Base-by-base conservation (phyloP, 192 early-diverging fungal genomes). In the Umbelopsis isabellina region DNA sequence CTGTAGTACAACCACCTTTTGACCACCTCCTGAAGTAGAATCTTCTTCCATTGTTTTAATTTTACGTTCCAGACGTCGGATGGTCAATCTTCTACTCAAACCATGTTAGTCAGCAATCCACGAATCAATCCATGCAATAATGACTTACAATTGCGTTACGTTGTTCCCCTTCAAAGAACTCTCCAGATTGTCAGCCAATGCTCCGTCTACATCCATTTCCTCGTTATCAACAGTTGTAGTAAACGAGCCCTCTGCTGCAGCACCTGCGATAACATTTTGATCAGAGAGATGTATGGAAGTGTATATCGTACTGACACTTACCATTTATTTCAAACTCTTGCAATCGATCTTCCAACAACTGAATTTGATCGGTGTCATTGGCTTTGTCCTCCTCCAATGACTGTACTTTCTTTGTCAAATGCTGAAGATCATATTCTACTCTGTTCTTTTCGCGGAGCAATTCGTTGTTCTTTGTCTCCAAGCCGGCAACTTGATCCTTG, bases 281-380 rank as follows among this genome's bases (percentile, higher is more conserved):
- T 52, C 1, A 23, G 9, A 23, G 2, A 18, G 4, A 35, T 35
- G 30, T 0, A 35, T 37, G 33, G 12, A 18, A 35, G 15, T 0
- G 30, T 7, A 35, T 61, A 15, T 3, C 0, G 18, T 27, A 35
- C 2, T 11, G 52, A 15, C 53, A 47, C 8, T 53, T 80, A 65
- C 85, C 88, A 33, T 75, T 81, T 13, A 95, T 82, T 74, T 98
- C 95, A 22, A 93, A 70, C 72, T 98, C 95, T 27, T 83, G 86
- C 15, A 97, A 77, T 46, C 86, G 81, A 27, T 96, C 94, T 79
- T 96, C 92, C 55, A 98, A 73, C 5, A 86, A 65, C 66, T 88
- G 83, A 51, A 96, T 94, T 48, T 87, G 87, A 65, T 98, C 97
- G 23, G 82, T 72, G 73, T 93, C 90, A 37, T 83, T 77, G 70